Evolutionary conservation across 306 rosid genomes (phyloP).

Genomic region (Vachellia collinsii): DNA sequence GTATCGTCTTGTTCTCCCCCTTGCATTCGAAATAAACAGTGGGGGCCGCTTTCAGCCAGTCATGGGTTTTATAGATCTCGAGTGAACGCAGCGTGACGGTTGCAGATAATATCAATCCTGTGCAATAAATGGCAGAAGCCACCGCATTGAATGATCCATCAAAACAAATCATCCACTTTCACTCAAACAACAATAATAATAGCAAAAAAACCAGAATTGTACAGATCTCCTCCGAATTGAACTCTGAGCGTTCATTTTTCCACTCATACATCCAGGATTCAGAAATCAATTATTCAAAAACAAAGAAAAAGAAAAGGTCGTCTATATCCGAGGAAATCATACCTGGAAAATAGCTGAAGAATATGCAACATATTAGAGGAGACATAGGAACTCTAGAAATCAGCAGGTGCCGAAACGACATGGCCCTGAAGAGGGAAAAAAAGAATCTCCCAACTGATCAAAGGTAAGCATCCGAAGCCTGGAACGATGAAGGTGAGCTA

Average conservation of each 20-base stretch:
- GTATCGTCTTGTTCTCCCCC: constrained; percentile 61
- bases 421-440: constrained; percentile 22
- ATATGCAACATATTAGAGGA: constrained; percentile 42
- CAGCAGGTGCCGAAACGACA: constrained; percentile 50
- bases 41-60: constrained; percentile 60
- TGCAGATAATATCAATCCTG: constrained; percentile 66
- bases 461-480: background rate
- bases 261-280: background rate
- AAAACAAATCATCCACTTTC: background rate
- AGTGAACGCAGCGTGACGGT: constrained; percentile 70
- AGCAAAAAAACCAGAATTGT: background rate
- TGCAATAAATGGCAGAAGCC: constrained; percentile 2
- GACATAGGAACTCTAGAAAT: constrained; percentile 40
- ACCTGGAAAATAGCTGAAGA: constrained; percentile 67
- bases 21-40: constrained; percentile 73
- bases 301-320: background rate
- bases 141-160: background rate
- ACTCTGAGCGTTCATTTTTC: background rate
- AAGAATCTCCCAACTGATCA: background rate
- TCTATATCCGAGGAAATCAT: background rate
- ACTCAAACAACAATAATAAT: background rate
- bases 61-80: constrained; percentile 74
- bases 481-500: background rate
- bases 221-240: background rate
- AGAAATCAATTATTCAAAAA: background rate